phyloP scores from a whole-genome alignment of 2,329 filamentous ascomycete species.

The Knufia fluminis region DNA sequence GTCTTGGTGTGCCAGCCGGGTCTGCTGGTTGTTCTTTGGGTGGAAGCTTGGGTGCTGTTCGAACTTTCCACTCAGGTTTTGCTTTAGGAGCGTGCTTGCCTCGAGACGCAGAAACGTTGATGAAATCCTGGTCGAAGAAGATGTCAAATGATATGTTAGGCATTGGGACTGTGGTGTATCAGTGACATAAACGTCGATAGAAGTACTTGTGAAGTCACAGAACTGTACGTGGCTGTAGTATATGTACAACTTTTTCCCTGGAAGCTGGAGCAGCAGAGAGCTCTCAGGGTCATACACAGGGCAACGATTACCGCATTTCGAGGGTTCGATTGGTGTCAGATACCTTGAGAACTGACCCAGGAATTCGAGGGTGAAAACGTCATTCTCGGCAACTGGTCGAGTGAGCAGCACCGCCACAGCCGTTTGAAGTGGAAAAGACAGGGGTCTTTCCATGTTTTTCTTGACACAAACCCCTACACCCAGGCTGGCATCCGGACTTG shows the following conservation, averaged over 20 bases:
- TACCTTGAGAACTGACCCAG: not conserved
- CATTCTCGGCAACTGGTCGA: not conserved
- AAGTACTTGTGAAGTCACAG: conserved; percentile 8
- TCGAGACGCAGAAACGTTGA: conserved; percentile 24
- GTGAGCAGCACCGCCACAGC: conserved; percentile 7
- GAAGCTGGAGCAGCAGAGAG: not conserved
- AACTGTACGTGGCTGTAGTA: conserved; percentile 6
- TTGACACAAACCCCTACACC: not conserved
- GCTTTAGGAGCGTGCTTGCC: conserved; percentile 22
- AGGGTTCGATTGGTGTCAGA: not conserved
- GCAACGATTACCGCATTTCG: not conserved
- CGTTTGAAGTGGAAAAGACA: not conserved
- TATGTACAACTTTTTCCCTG: not conserved
- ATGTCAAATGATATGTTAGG: conserved; percentile 26
- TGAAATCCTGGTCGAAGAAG: conserved; percentile 25
- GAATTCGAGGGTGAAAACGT: not conserved
- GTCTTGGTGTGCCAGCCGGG: conserved; percentile 13
- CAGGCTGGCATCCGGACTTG: too few species aligned
- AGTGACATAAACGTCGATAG: not conserved
- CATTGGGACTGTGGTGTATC: conserved; percentile 18
- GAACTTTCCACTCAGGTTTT: conserved; percentile 25
- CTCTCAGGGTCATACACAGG: not conserved
- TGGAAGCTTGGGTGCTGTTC: conserved; percentile 23
- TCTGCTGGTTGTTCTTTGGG: conserved; percentile 19
- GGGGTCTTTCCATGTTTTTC: conserved; percentile 10